Percentiles rank a stretch among this genome's conserved stretches.
These are phyloP conservation scores for Areca catechu DNA, from an alignment of 176 grass and related monocot species.

Conservation along the genomic window DNA sequence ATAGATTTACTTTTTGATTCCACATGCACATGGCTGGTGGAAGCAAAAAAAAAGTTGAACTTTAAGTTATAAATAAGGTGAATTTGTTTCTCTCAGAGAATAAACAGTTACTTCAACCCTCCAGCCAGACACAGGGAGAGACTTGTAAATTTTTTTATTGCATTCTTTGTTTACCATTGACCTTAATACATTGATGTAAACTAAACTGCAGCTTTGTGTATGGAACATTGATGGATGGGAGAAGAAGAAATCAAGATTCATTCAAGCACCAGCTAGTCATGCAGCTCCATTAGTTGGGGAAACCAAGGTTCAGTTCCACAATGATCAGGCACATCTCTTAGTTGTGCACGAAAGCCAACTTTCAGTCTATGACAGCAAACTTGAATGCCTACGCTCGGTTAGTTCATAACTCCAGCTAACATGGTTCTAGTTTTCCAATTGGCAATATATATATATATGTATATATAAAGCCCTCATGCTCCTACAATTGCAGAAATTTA, in stretches of 20 bases:
- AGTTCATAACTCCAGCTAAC: slow-evolving; percentile 15
- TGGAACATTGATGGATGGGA: slow-evolving; percentile 99
- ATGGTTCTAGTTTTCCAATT: background rate
- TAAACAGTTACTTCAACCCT: too few species aligned
- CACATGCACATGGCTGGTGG: too few species aligned
- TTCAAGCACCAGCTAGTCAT: slow-evolving; percentile 51
- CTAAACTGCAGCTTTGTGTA: slow-evolving; percentile 50
- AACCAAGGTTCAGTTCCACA: slow-evolving; percentile 94
- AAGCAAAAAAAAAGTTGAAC: too few species aligned
- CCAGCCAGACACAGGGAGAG: too few species aligned
- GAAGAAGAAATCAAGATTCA: slow-evolving; percentile 84
- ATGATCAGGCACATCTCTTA: slow-evolving; percentile 86
- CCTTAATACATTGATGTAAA: background rate
- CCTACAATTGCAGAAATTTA: too few species aligned
- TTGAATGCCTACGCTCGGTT: slow-evolving; percentile 76
- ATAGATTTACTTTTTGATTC: too few species aligned
- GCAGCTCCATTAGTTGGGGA: slow-evolving; percentile 66
- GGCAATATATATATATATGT: too few species aligned
- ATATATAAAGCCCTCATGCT: too few species aligned
- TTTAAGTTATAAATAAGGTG: too few species aligned
- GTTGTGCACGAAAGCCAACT: slow-evolving; percentile 89
- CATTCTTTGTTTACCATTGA: too few species aligned
- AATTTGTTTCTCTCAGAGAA: too few species aligned
- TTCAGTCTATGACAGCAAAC: slow-evolving; percentile 82
- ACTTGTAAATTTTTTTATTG: too few species aligned